These are phyloP conservation scores for Syzygium syzygioides DNA, from an alignment of 441 rosid genomes.

Conservation along the genomic window DNA sequence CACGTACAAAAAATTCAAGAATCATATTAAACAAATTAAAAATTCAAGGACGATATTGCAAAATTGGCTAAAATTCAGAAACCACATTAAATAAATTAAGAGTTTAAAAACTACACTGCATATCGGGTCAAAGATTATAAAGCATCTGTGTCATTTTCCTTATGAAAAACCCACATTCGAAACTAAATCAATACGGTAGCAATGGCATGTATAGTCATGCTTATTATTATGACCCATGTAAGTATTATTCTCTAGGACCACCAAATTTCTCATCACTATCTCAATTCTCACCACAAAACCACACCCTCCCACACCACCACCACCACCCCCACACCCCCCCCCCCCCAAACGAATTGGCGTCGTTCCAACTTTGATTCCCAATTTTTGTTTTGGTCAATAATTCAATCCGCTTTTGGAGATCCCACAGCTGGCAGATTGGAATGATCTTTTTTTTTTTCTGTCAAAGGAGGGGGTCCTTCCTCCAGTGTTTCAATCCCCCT, in stretches of 20 bases:
- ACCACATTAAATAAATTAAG: no score
- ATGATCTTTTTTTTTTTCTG: no score
- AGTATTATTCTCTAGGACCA: not conserved
- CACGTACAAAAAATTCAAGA: no score
- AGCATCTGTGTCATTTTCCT: no score
- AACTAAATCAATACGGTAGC: not conserved
- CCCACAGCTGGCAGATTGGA: constrained; percentile 4
- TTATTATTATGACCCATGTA: not conserved
- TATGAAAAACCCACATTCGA: not conserved
- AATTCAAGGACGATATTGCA: no score
- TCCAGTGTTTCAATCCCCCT: not conserved
- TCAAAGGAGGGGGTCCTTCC: not conserved
- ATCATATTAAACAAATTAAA: no score
- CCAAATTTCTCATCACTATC: not conserved
- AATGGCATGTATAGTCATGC: not conserved
- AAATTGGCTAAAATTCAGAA: no score
- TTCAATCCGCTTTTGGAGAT: not conserved
- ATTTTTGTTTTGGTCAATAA: not conserved
- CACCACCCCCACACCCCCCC: not conserved
- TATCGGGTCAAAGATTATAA: no score
- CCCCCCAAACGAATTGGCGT: not conserved
- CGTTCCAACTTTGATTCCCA: not conserved
- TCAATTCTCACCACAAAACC: not conserved
- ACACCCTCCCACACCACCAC: not conserved
- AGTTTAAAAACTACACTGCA: no score